Base-by-base conservation (phyloP, 2,329 filamentous ascomycete species). In the Tolypocladium tundrense region DNA sequence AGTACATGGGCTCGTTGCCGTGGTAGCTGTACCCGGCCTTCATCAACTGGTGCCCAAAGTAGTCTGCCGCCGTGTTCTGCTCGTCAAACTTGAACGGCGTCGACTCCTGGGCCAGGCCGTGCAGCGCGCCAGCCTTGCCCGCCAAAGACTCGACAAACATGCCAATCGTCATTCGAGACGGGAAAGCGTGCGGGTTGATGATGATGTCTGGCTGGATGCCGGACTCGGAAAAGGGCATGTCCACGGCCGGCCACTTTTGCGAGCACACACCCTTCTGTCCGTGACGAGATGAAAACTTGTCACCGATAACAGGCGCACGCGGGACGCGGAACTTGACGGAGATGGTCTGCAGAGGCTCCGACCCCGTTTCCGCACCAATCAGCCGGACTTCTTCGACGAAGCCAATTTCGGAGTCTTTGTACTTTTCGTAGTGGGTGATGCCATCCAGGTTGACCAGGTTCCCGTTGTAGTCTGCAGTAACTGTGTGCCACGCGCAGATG, bases 131-230 rank as follows among this genome's bases (percentile, higher is more conserved):
- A 11, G 93, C 86, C 77, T 99, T 99, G 60, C 94, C 94, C 11
- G 94, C 94, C 56, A 99, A 82, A 6, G 92, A 97, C 77, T 99
- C 94, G 69, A 99, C 86, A 74, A 99, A 97, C 90, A 97, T 97
- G 69, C 94, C 94, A 70, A 99, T 99, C 24, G 94, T 99, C 94
- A 99, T 99, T 75, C 94, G 92, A 52, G 93, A 97, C 9, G 94
- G 94, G 82, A 99, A 99, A 69, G 94, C 94, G 81, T 99, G 94
- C 45, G 94, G 94, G 77, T 99, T 99, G 80, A 99, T 99, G 74
- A 99, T 99, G 67, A 96, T 82, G 73, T 99, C 94, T 11, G 94
- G 94, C 69, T 97, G 92, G 60, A 99, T 97, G 57, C 94, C 94
- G 7, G 88, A 90, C 76, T 99, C 94, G 3, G 90, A 91, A 75